phyloP scores from a whole-genome alignment of 1,284 basidiomycete species.

The Tilletia caries region DNA sequence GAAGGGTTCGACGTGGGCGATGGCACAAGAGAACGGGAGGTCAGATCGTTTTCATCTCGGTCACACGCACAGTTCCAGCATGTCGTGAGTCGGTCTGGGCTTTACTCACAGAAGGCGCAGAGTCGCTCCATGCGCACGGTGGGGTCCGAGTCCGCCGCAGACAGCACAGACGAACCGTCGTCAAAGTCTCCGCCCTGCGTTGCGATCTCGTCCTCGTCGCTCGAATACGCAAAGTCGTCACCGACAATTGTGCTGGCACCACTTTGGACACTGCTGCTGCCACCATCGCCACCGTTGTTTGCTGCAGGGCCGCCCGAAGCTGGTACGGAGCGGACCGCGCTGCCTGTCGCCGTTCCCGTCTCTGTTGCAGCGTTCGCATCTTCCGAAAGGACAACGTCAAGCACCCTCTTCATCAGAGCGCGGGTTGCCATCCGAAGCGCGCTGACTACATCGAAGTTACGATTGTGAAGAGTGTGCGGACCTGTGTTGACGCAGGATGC shows the following conservation, averaged over 20 bases:
- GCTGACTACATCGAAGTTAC: constrained; percentile 2
- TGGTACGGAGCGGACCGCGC: neutral
- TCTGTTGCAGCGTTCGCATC: neutral
- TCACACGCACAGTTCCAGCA: no score
- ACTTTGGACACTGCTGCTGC: neutral
- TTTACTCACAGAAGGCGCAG: constrained; percentile 2
- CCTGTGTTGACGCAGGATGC: no score
- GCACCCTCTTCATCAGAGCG: neutral
- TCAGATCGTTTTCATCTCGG: neutral
- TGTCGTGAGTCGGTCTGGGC: no score
- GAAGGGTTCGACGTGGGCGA: neutral
- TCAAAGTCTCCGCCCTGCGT: neutral
- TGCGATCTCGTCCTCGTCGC: neutral
- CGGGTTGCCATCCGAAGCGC: neutral
- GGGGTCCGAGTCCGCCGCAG: neutral
- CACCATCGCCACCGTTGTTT: neutral
- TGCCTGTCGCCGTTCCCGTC: neutral
- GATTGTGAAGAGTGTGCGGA: constrained; percentile 2
- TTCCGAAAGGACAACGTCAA: neutral
- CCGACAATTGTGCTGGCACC: neutral
- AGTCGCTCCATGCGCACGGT: neutral
- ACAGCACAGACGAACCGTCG: neutral
- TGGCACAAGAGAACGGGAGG: no score
- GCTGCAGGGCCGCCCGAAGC: neutral
- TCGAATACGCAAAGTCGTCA: neutral